Base-by-base conservation (phyloP, 2,329 filamentous ascomycete genomes). In the Calcarisporium arbuscula region DNA sequence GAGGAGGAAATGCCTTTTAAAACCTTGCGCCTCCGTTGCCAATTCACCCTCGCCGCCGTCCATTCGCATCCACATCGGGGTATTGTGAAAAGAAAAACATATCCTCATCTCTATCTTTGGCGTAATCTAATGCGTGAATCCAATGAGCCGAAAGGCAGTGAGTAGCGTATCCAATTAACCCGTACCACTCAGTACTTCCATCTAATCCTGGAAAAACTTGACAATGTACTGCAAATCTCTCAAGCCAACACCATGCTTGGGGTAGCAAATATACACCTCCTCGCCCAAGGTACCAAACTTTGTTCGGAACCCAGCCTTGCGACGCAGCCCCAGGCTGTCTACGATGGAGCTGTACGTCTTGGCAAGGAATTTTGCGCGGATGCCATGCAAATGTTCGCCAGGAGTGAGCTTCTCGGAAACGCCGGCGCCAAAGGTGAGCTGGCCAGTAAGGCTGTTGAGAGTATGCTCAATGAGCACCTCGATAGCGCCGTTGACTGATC, bases 211-310 rank as follows among this genome's bases (percentile, higher is more conserved):
- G 58, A 95, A 92, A 66, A 94, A 95, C 55, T 82, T 84, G 64
- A 95, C 71, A 47, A 95, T 78, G n/a, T 88, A 86, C 56, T 84
- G 78, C 42, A 88, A 78, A 28, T 88, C 89, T 42, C 80, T 77
- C 29, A 89, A 78, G 2, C 87, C 87, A 19, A 95, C 70, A 7
- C 89, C 88, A 52, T 88, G 81, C 38, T 83, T 80, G 26, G 89
- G 89, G 61, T 94, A 95, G 54, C 85, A 88, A 46, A 95, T 87
- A 60, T 86, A 95, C 19, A 90, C 79, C 30, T 84, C 79, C 52
- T 95, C 88, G 41, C 89, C 86, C 38, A 77, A 67, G 5, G 85
- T 85, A 34, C 89, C 89, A 57, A 95, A 77, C 71, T 95, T 95
- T 65, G 85, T 82, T 41, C 89, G 72, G 67, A 95, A 95, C 57